Conservation (phyloP, 1,284 basidiomycete species). For the Cryptococcus hybrid region DNA sequence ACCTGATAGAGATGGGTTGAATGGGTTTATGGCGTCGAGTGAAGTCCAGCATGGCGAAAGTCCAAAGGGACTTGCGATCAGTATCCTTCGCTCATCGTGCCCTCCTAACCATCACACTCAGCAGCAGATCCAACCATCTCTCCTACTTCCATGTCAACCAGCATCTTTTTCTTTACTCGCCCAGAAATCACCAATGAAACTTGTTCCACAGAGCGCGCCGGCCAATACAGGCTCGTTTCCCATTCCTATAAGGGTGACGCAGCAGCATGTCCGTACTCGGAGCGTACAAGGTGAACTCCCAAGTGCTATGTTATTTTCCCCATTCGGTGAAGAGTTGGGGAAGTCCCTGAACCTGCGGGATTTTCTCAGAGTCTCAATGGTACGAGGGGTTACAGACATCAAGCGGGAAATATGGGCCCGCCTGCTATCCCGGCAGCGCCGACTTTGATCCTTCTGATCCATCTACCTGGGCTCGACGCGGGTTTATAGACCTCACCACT, state of each 20-base stretch:
- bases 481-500: constrained; percentile 12
- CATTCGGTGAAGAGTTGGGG: constrained; percentile 7
- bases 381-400: not conserved
- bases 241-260: constrained; percentile 14
- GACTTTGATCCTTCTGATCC: constrained; percentile 7
- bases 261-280: constrained; percentile 27
- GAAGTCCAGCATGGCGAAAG: not conserved
- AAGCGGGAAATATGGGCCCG: not conserved
- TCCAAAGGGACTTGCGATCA: not conserved
- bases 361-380: no score
- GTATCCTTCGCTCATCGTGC: not conserved
- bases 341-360: constrained; percentile 7
- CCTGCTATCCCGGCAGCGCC: not conserved
- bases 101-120: not conserved
- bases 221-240: constrained; percentile 15
- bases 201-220: constrained; percentile 17
- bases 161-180: not conserved
- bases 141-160: not conserved
- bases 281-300: constrained; percentile 35
- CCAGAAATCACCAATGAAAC: not conserved
- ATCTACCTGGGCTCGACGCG: constrained; percentile 20
- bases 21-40: not conserved
- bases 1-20: not conserved
- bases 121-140: not conserved
- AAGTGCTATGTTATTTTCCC: constrained; percentile 27